Base-by-base conservation (phyloP, 2,329 filamentous ascomycete species). In the Rhynchosporium graminicola region DNA sequence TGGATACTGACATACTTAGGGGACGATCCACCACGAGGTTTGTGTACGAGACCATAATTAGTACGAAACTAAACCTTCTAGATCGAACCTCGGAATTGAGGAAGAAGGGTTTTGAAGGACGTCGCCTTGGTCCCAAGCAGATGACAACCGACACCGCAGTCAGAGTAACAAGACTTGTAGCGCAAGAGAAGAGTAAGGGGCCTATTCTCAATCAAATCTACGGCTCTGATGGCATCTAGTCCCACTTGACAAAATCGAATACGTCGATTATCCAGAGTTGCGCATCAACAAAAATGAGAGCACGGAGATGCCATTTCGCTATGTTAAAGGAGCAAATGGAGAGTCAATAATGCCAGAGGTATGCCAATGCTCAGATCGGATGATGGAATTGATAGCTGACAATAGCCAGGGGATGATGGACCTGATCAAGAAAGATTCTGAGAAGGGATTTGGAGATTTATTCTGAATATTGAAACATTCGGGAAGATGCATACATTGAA, bases 131-230 rank as follows among this genome's bases (percentile, higher is more conserved):
- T 0, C 91, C 94, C 7, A 88, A 93, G 70, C 95, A 99, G 77
- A 97, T 99, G 94, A 98, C 95, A 3, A 99, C 95, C 4, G 95
- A 99, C 75, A 99, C 95, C 26, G 95, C 95, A 4, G 95, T 97
- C 57, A 85, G 95, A 68, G 94, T 97, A 50, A 98, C 95, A 38
- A 86, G 95, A 68, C 88, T 96, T 70, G 90, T 98, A 5, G 87
- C 93, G 10, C 90, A 96, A 72, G 86, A 93, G 68, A 89, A 89
- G 79, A 84, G 93, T 96, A 77, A 67, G 83, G 74, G 62, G 51
- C 55, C n/a, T 31, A 26, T 9, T 29, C n/a, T 9, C 5, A 29
- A 29, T 29, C 31, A 48, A 8, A 3, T 5, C n/a, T 13, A 26
- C n/a, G 43, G 28, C 6, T 31, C 48, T 62, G n/a, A 56, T 26